Conservation (phyloP, 2,329 filamentous ascomycete genomes). For the Tolypocladium ovalisporum region DNA sequence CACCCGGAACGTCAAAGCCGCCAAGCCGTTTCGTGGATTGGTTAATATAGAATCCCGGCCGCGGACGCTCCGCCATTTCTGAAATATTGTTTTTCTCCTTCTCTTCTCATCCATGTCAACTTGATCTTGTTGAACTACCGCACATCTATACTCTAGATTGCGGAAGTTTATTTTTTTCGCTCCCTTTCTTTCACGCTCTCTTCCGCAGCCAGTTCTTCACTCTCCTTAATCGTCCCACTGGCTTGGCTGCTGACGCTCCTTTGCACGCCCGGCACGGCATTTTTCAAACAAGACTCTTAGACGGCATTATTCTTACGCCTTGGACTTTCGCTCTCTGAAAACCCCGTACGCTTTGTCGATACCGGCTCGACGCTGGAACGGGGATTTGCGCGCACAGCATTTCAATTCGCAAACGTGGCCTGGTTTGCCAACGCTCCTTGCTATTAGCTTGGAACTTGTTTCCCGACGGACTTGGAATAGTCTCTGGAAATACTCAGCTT, state of each 20-base stretch:
- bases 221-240: conserved; percentile 37
- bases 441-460: not conserved
- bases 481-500: not conserved
- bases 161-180: not conserved
- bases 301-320: not conserved
- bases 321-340: not conserved
- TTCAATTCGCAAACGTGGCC: not conserved
- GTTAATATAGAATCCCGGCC: conserved; percentile 1
- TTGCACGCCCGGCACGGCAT: conserved; percentile 14
- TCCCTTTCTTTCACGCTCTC: conserved; percentile 8
- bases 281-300: not conserved
- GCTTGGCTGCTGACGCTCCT: conserved; percentile 48
- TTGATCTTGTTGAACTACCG: not conserved
- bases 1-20: conserved; percentile 8
- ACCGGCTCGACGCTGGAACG: not conserved
- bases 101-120: not conserved
- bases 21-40: conserved; percentile 10
- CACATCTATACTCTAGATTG: not conserved
- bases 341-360: not conserved
- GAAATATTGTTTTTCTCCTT: conserved; percentile 5
- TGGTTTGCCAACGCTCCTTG: not conserved
- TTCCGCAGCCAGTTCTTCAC: conserved; percentile 19
- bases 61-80: not conserved
- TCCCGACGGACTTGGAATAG: not conserved
- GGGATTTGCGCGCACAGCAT: not conserved